A percentile compares a stretch with the other conserved stretches of the same genome.
These are phyloP conservation scores for Globisporangium canariense DNA, from an alignment of 352 stramenopile species.

Conservation along the genomic window DNA sequence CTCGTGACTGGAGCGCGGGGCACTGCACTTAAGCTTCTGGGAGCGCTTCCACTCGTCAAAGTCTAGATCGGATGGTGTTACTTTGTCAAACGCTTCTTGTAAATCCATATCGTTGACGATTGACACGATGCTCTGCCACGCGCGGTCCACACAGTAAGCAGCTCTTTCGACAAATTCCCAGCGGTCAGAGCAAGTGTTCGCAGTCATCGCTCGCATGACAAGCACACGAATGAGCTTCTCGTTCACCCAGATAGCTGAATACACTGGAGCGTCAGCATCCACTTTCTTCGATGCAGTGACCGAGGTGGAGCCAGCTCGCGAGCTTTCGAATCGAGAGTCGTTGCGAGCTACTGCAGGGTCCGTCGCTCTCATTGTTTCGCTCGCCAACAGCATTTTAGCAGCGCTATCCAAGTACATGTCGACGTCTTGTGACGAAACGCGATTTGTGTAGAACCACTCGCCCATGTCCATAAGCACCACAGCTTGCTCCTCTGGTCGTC, in stretches of 20 bases:
- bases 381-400: slow-evolving; percentile 34
- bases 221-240: slow-evolving; percentile 63
- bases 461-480: slow-evolving; percentile 75
- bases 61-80: slow-evolving; percentile 22
- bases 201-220: slow-evolving; percentile 35
- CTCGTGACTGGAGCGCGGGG: slow-evolving; percentile 20
- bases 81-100: slow-evolving; percentile 30
- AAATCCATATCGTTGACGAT: slow-evolving; percentile 43
- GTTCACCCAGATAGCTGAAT: slow-evolving; percentile 45
- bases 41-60: slow-evolving; percentile 62
- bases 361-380: slow-evolving; percentile 24
- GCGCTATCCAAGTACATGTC: slow-evolving; percentile 56
- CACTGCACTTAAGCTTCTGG: slow-evolving; percentile 21
- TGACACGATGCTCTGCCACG: slow-evolving; percentile 50
- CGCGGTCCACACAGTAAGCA: slow-evolving; percentile 38
- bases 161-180: slow-evolving; percentile 30
- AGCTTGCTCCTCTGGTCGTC: slow-evolving; percentile 54
- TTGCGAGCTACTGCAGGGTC: not conserved
- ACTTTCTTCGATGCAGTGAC: slow-evolving; percentile 6
- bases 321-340: not conserved
- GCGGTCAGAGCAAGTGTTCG: slow-evolving; percentile 30
- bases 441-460: slow-evolving; percentile 82
- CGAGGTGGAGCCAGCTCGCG: not conserved
- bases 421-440: slow-evolving; percentile 52
- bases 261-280: slow-evolving; percentile 6